A percentile compares a stretch with the other conserved stretches of the same genome.
These are phyloP conservation scores for Boletus semigastroideus DNA, from an alignment of 1,284 basidiomycete species.

Conservation along the genomic window DNA sequence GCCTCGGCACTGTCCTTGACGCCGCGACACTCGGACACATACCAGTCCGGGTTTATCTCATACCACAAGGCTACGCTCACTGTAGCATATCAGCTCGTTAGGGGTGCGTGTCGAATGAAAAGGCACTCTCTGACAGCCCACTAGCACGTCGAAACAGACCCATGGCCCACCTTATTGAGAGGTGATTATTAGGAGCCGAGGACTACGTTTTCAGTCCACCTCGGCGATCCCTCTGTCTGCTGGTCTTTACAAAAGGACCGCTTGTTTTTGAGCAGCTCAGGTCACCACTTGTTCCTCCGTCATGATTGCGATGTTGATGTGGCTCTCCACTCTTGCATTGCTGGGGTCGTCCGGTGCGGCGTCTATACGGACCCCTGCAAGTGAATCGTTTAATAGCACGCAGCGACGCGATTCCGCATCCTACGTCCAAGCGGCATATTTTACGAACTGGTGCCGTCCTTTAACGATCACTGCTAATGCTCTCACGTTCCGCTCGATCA, in stretches of 20 bases:
- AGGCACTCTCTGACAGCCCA: constrained; percentile 4
- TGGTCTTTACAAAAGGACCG: constrained; percentile 19
- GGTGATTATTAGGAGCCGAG: constrained; percentile 11
- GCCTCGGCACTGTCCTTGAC: constrained; percentile 7
- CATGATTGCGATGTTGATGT: constrained; percentile 4
- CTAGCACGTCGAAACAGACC: constrained; percentile 14
- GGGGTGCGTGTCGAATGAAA: constrained; percentile 6
- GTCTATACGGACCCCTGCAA: constrained; percentile 6
- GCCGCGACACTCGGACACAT: neutral
- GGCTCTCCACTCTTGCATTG: constrained; percentile 9
- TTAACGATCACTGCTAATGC: neutral
- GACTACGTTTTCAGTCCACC: constrained; percentile 7
- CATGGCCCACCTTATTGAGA: constrained; percentile 19
- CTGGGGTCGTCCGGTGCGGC: constrained; percentile 11
- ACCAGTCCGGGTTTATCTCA: constrained; percentile 4
- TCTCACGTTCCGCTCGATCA: constrained; percentile 9
- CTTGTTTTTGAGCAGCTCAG: neutral
- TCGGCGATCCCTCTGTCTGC: constrained; percentile 3
- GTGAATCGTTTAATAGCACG: constrained; percentile 23
- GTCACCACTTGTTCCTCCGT: neutral
- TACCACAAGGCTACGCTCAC: constrained; percentile 6
- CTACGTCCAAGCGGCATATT: constrained; percentile 63
- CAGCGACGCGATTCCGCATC: constrained; percentile 48
- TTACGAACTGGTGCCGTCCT: constrained; percentile 57
- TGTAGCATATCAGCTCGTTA: constrained; percentile 13